These are phyloP conservation scores for Trichoderma sp. DNA, from an alignment of 2,329 filamentous ascomycete species.

Conservation along the genomic window DNA sequence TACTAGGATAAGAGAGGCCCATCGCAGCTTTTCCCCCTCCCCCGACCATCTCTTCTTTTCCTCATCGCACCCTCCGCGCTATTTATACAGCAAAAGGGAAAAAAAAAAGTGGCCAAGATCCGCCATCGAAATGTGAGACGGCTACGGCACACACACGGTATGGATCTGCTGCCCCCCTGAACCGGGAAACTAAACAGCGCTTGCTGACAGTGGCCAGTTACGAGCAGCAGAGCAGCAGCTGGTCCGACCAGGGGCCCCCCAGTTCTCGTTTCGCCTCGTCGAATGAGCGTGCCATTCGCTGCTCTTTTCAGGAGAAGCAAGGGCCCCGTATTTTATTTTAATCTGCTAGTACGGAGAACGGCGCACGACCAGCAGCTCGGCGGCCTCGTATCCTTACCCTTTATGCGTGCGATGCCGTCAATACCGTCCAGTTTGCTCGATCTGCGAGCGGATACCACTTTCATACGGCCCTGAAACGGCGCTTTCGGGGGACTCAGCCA, in stretches of 20 bases:
- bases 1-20: neutral
- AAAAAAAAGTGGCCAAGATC: slow-evolving; percentile 3
- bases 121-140: slow-evolving; percentile 5
- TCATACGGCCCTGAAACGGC: slow-evolving; percentile 26
- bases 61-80: neutral
- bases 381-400: slow-evolving; percentile 17
- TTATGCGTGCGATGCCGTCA: slow-evolving; percentile 4
- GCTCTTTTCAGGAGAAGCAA: slow-evolving; percentile 23
- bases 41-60: neutral
- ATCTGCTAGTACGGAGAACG: slow-evolving; percentile 23
- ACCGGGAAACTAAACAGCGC: slow-evolving; percentile 7
- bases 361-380: slow-evolving; percentile 3
- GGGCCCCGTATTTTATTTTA: slow-evolving; percentile 25
- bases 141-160: slow-evolving; percentile 17
- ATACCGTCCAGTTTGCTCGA: slow-evolving; percentile 19
- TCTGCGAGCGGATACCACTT: slow-evolving; percentile 21
- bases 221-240: neutral
- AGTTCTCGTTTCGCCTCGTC: slow-evolving; percentile 26
- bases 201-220: slow-evolving; percentile 8
- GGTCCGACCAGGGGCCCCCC: slow-evolving; percentile 17
- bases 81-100: neutral
- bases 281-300: slow-evolving; percentile 23
- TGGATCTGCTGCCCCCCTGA: slow-evolving; percentile 2
- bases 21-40: neutral
- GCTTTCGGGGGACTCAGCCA: slow-evolving; percentile 22